Percentiles rank a stretch among this genome's conserved stretches.
Conservation (phyloP, 768 basidiomycete genomes). For the Tricholoma saponaceum region DNA sequence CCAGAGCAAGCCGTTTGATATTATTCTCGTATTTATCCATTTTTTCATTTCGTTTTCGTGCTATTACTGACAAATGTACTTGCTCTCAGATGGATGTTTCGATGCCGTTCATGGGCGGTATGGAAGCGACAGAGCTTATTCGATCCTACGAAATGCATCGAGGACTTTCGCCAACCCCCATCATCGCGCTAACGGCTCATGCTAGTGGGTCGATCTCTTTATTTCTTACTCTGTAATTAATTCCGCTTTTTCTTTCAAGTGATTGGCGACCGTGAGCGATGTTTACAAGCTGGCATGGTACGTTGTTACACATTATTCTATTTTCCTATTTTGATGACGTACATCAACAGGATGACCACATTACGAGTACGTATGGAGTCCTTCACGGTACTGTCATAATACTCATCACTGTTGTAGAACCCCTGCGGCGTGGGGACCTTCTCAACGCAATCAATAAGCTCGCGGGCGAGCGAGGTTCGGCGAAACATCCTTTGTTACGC, state of each 20-base stretch:
- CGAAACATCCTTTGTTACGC: constrained; percentile 22
- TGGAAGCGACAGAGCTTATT: constrained; percentile 95
- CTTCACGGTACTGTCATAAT: not conserved
- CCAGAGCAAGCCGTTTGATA: constrained; percentile 77
- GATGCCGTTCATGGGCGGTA: constrained; percentile 98
- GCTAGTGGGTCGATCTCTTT: constrained; percentile 62
- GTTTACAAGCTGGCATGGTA: constrained; percentile 46
- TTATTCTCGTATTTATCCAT: constrained; percentile 80
- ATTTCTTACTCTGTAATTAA: constrained; percentile 1
- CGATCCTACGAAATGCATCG: constrained; percentile 61
- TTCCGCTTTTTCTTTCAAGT: no score
- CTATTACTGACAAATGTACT: no score
- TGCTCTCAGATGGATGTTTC: constrained; percentile 31
- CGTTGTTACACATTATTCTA: constrained; percentile 6
- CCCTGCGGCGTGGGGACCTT: constrained; percentile 77
- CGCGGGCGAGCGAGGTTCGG: constrained; percentile 67
- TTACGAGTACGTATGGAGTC: constrained; percentile 55
- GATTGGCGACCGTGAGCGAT: constrained; percentile 51
- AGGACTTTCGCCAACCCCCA: constrained; percentile 82
- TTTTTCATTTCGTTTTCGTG: constrained; percentile 23
- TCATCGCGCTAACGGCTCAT: constrained; percentile 96
- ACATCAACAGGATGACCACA: constrained; percentile 57
- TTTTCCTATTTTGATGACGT: not conserved
- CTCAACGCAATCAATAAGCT: constrained; percentile 80
- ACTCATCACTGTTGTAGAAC: constrained; percentile 45